Evolutionary conservation across 441 rosid genomes (phyloP), one percentile per base, ranked within the genome.

Genomic region (Erysimum cheiri): DNA sequence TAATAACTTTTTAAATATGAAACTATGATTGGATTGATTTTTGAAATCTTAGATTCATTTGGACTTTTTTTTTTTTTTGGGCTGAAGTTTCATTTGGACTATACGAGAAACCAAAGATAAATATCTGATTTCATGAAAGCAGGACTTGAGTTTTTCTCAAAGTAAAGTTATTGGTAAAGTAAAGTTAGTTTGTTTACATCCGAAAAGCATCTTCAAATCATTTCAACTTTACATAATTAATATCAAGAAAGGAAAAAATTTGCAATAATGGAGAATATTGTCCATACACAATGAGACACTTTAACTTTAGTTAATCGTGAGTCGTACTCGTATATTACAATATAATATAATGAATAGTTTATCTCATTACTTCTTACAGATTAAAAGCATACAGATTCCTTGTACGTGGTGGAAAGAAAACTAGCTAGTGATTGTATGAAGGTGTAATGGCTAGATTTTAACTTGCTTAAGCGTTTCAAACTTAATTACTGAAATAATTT

Each of bases 231-330:
- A 28, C 67, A 64, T 50, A 65, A 64, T 70, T 56, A 70, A 76
- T 70, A n/a, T n/a, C 56, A 64, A 40, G 14, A 69, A 76, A 64
- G 58, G 63, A 40, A 47, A 68, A 7, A 39, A 9, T 2, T 19
- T 7, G 59, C 75, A 64, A 70, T 70, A 17, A 76, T 76, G 63
- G 75, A 70, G 79, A 65, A 65, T 70, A 64, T 58, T 28, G 76
- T 76, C 72, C 64, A 76, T 14, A 70, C 46, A 53, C 14, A 52
- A 65, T 44, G 59, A 58, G 63, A 76, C 79, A 64, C 75, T 70
- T 75, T 46, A 52, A 56, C 39, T 69, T 75, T 63, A 22, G 53
- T 33, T 55, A 39, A 61, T 60, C 28, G 6, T 57, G 46, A 37
- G 43, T 50, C 48, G 26, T 60, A 40, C 8, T 60, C 26, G 60